Conservation (phyloP, 2,329 filamentous ascomycete genomes). For the Tolypocladium amazonense region DNA sequence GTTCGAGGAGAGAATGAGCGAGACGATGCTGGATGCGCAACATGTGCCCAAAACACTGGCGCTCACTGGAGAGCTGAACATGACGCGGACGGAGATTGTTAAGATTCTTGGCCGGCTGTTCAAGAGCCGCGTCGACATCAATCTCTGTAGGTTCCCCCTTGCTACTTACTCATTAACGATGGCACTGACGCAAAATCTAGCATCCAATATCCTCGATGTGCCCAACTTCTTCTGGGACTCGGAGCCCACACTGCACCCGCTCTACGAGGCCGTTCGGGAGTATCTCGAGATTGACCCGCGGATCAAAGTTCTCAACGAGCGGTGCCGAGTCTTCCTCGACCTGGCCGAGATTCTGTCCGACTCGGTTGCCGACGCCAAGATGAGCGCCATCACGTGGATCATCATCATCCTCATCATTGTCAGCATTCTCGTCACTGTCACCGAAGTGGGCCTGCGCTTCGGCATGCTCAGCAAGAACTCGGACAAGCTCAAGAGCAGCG, state of each 20-base stretch:
- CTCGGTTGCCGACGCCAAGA: conserved; percentile 85
- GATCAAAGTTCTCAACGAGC: conserved; percentile 93
- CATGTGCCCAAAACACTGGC: conserved; percentile 84
- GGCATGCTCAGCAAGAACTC: conserved; percentile 45
- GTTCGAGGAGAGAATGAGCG: conserved; percentile 92
- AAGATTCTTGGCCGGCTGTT: conserved; percentile 85
- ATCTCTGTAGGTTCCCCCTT: conserved; percentile 60
- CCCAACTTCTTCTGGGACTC: conserved; percentile 99
- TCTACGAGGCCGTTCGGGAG: conserved; percentile 89
- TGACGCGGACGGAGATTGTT: conserved; percentile 86
- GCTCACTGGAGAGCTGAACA: conserved; percentile 78
- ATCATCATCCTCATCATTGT: conserved; percentile 89
- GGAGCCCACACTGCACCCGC: conserved; percentile 85
- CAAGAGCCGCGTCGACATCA: conserved; percentile 91
- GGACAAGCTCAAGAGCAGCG: conserved; percentile 6
- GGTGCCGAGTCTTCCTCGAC: conserved; percentile 92
- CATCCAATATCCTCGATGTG: conserved; percentile 90
- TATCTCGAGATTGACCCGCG: conserved; percentile 96
- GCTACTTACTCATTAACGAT: not conserved
- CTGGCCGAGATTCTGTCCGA: conserved; percentile 91
- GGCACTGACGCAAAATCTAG: conserved; percentile 30
- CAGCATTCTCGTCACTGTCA: conserved; percentile 82
- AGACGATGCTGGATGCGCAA: conserved; percentile 88
- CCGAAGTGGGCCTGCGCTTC: conserved; percentile 82
- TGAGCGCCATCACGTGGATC: conserved; percentile 96